Evolutionary conservation across 2,329 filamentous ascomycete genomes (phyloP), one percentile per base, ranked within the genome.

Genomic region (Basipetospora chlamydospora): DNA sequence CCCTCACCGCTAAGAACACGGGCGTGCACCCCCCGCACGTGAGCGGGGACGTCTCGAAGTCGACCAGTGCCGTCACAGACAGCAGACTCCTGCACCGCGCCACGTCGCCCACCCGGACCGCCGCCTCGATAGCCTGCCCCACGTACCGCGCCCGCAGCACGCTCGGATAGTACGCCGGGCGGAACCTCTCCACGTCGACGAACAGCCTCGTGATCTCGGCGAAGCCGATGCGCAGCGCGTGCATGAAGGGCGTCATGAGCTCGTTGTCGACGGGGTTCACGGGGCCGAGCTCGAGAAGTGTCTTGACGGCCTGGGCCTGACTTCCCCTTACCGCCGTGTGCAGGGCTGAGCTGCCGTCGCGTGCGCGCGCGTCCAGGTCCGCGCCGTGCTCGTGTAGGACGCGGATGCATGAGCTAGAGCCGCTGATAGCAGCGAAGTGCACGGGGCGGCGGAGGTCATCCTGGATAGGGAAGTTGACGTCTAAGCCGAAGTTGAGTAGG

Each of bases 291-390:
- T 31, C 35, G 8, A 37, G 35, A 5, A 37, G 35, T 9, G 28
- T 31, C 28, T 37, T 37, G 12, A 37, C 28, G 10, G 35, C 26
- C 28, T 30, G 35, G 3, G 28, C 26, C 35, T 31, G 28, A 13
- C 26, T 37, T 22, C 17, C 11, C 18, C n/a, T 5, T 17, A 41
- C 28, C 6, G 31, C 35, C 6, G 22, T 21, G 31, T 40, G 35
- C 9, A 61, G 35, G 1, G 59, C 57, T 2, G 58, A 59, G 15
- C 53, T 51, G 0, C 52, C 52, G 0, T 41, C 36, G 1, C 38
- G 30, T 15, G 60, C 55, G 1, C 41, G 41, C 1, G 46, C 43
- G 6, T 46, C 43, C 5, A 59, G 35, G 18, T 56, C 43, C 6
- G 51, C 47, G 4, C 48, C 50, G 3, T 44, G 42, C 5, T 44